A percentile compares a stretch with the other conserved stretches of the same genome.
These are phyloP conservation scores for Babesia ovis DNA, from an alignment of 169 alveolate species.

Conservation along the genomic window DNA sequence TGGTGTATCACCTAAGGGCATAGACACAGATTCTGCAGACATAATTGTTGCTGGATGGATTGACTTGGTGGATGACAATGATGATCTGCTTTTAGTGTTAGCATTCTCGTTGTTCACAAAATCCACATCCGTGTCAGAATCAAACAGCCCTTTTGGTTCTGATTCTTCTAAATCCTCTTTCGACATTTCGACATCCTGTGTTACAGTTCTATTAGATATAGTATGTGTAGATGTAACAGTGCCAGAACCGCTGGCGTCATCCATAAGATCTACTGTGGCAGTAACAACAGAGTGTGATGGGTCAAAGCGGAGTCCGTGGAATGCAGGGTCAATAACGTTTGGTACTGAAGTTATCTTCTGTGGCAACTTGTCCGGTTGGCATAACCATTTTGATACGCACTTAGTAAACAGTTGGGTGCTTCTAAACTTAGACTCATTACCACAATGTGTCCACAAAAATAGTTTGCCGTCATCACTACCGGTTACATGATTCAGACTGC, in stretches of 20 bases:
- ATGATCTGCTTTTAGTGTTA: background rate
- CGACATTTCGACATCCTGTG: background rate
- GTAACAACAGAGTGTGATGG: background rate
- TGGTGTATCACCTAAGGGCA: background rate
- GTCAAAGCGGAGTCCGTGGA: background rate
- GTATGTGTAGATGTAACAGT: background rate
- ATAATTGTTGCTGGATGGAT: background rate
- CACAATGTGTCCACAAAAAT: conserved; percentile 62
- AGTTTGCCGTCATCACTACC: conserved; percentile 75
- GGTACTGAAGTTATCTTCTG: background rate
- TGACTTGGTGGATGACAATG: background rate
- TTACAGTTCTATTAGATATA: background rate
- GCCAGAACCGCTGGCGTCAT: background rate
- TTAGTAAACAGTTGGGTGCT: conserved; percentile 15
- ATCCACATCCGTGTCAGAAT: background rate
- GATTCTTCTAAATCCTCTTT: background rate
- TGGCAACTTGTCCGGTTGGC: background rate
- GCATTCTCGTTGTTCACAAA: background rate
- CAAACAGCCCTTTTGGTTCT: background rate
- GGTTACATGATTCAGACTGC: conserved; percentile 68
- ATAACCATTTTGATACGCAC: conserved; percentile 17
- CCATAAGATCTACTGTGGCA: background rate
- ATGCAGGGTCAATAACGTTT: conserved; percentile 16
- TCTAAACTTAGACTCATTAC: background rate
- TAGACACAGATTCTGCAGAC: background rate